Percentiles rank a stretch among this genome's conserved stretches.
Conservation (phyloP, 1,284 basidiomycete genomes). For the Farysia itapuensis region DNA sequence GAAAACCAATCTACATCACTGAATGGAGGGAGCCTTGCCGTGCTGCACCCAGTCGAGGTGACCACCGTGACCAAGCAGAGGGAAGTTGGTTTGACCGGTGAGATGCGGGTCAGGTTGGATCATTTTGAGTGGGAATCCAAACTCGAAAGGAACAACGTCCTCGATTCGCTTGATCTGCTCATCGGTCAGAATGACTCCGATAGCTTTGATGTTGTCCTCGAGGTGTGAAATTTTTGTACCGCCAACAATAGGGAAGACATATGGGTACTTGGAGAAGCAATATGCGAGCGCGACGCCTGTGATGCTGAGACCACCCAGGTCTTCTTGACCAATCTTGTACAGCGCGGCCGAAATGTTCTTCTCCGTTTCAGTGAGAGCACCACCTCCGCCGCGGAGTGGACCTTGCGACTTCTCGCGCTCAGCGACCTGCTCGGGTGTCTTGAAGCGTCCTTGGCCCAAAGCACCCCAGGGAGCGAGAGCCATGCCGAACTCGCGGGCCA, state of each 20-base stretch:
- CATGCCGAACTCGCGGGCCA: conserved; percentile 64
- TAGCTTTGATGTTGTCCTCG: conserved; percentile 43
- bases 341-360: conserved; percentile 39
- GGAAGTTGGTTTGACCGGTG: conserved; percentile 12
- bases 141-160: conserved; percentile 33
- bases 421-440: conserved; percentile 38
- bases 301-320: conserved; percentile 21
- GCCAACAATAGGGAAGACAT: conserved; percentile 41
- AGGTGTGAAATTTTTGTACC: conserved; percentile 39
- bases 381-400: conserved; percentile 31
- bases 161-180: conserved; percentile 48
- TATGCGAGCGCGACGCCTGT: conserved; percentile 39
- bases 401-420: conserved; percentile 35
- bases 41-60: conserved; percentile 38
- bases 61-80: conserved; percentile 20
- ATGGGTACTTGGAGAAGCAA: conserved; percentile 25
- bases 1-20: too few relatives aligned
- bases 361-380: conserved; percentile 26
- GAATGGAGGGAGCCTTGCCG: conserved; percentile 21
- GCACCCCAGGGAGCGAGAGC: conserved; percentile 66
- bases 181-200: conserved; percentile 24
- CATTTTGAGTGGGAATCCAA: conserved; percentile 49
- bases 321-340: conserved; percentile 44
- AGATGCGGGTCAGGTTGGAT: conserved; percentile 18
- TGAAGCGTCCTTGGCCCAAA: conserved; percentile 64